Base-by-base conservation (phyloP, 2,329 filamentous ascomycete genomes). In the Chaetomium sp. region DNA sequence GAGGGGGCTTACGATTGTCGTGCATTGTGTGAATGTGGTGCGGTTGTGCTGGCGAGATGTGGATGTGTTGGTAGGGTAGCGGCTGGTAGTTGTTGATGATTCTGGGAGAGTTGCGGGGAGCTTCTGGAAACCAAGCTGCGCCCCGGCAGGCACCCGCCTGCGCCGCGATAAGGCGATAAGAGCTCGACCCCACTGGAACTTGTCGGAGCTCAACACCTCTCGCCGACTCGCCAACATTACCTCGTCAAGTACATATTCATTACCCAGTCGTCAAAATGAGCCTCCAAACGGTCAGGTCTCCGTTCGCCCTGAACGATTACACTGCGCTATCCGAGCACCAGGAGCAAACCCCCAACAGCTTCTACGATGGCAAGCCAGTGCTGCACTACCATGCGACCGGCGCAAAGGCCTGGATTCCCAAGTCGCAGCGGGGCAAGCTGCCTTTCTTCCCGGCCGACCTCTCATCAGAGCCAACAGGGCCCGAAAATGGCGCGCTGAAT, bases 281-380 rank as follows among this genome's bases (percentile, higher is more conserved):
- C 56, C 79, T 83, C 35, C 84, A 82, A 4, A 87, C 85, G 1
- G 84, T 91, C 54, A 81, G 81, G 57, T 78, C 78, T 2, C 79
- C 86, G 31, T 89, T 89, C 5, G 78, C 81, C 19, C 72, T 81
- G 16, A 80, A 80, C 42, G 84, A 87, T 73, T 93, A 87, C 76
- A 87, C 83, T 38, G 79, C 85, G 4, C 82, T 93, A 54, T 79
- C 82, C 64, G 87, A 91, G 66, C 90, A 92, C 74, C 85, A 92
- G 75, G 81, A 87, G 60, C 86, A 88, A 72, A 94, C 91, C 1
- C 91, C 91, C 0, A 81, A 82, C 64, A 89, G 85, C 50, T 94
- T 93, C 78, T 89, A 88, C 71, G 85, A 83, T 70, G 86, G 85
- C 31, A 91, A 90, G 72, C 87, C 90, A 1, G 83, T 93, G 51